phyloP scores from a whole-genome alignment of 2,329 filamentous ascomycete genomes.

The Fusarium illudens region DNA sequence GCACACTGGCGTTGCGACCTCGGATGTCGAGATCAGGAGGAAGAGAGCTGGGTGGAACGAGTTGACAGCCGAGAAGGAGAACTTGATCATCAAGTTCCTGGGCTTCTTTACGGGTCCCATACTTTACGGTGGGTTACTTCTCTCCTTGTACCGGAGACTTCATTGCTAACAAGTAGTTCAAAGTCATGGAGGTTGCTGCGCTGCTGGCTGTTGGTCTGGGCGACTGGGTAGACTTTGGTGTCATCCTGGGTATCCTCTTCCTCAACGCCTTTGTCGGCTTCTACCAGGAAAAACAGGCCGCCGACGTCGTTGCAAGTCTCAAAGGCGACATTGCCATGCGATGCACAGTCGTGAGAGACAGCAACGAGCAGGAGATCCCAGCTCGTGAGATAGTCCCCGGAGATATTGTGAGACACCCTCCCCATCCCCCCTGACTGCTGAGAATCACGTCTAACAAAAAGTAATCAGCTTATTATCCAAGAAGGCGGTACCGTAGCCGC shows the following conservation, averaged over 20 bases:
- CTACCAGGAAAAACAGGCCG: conserved; percentile 27
- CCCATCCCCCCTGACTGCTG: rapidly evolving
- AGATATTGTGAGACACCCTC: conserved; percentile 17
- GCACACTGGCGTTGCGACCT: conserved; percentile 4
- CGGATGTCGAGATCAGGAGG: conserved; percentile 15
- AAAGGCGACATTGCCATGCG: conserved; percentile 33
- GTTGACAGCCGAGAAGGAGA: conserved; percentile 22
- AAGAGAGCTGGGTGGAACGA: conserved; percentile 25
- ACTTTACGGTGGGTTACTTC: conserved; percentile 11
- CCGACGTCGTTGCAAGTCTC: conserved; percentile 22
- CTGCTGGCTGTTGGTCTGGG: conserved; percentile 23
- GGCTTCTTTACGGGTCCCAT: conserved; percentile 8
- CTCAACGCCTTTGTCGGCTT: conserved; percentile 30
- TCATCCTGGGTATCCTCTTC: conserved; percentile 26
- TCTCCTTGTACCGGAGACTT: rapidly evolving
- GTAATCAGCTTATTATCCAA: conserved; percentile 7
- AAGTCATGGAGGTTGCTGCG: conserved; percentile 30
- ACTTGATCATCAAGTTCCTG: conserved; percentile 3
- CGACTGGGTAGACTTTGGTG: conserved; percentile 26
- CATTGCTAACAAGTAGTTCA: neutral
- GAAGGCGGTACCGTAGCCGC: conserved; percentile 28
- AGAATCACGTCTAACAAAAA: neutral
- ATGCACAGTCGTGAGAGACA: conserved; percentile 16
- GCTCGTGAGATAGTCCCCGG: conserved; percentile 16
- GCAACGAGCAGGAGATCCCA: conserved; percentile 14